phyloP scores from a whole-genome alignment of 371 early-diverging fungal genomes.

The Circinella minor region DNA sequence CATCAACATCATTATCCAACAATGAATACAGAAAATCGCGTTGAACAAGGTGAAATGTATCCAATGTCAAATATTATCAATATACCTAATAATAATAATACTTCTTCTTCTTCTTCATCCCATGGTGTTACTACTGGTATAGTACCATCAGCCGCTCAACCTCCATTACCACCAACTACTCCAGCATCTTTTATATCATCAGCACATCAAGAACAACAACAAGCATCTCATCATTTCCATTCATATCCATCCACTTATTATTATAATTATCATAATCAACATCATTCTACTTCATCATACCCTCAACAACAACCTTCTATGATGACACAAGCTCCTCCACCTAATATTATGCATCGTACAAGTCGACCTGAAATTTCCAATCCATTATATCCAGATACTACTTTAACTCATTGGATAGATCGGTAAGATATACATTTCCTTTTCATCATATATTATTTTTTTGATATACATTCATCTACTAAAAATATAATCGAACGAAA shows the following conservation, averaged over 20 bases:
- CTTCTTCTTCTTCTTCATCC: constrained; percentile 15
- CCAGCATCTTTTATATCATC: constrained; percentile 2
- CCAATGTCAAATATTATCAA: background rate
- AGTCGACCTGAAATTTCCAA: constrained; percentile 4
- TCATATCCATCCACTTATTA: background rate
- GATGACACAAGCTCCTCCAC: constrained; percentile 4
- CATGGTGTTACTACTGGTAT: constrained; percentile 8
- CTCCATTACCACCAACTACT: background rate
- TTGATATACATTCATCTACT: too few species aligned
- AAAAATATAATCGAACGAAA: too few species aligned
- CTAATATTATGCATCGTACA: constrained; percentile 10
- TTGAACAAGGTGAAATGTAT: constrained; percentile 42
- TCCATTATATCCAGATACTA: constrained; percentile 3
- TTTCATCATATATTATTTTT: background rate
- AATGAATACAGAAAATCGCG: constrained; percentile 6
- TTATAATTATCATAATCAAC: background rate
- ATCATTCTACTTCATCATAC: constrained; percentile 3
- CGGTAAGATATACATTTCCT: constrained; percentile 6
- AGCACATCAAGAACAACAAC: too few species aligned
- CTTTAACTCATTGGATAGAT: constrained; percentile 14
- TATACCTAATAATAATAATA: background rate
- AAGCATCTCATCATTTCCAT: constrained; percentile 8
- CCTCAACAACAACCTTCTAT: constrained; percentile 1
- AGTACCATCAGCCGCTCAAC: too few species aligned
- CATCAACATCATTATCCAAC: background rate